Base-by-base conservation (phyloP, 1,139 yeast species). In the Saccharomyces hybrid region DNA sequence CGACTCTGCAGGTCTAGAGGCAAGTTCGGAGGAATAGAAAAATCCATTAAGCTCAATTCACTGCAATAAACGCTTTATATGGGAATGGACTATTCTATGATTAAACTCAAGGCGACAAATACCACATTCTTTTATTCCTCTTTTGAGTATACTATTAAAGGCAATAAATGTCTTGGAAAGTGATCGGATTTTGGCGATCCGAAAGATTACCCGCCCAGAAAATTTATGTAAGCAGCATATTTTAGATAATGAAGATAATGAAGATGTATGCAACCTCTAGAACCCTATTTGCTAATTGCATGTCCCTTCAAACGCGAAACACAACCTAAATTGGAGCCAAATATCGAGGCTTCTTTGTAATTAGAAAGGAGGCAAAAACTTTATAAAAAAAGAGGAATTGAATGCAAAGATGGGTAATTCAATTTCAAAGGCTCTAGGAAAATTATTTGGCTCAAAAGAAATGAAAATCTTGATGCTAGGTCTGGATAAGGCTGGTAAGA, bases 401-500 rank as follows among this genome's bases (percentile, higher is more conserved):
- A 28, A 48, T 41, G 28, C 42, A 14, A 56, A 38, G 41, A 78
- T 78, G 81, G 82, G 82, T 49, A 70, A 71, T 61, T 76, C 81
- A 12, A 73, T 78, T 61, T 78, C 81, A 6, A 77, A 73, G 59
- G 71, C 76, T 48, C 64, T 77, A 66, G 73, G 76, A 59, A 78
- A 76, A 63, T 71, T 78, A 49, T 78, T 78, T 65, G 82, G 82
- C 51, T 75, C 78, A 58, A 71, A 71, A 31, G 77, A 74, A 60
- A 73, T 73, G 77, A 73, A 73, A 63, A 85, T 90, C 68, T 78
- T 90, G 63, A 89, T 90, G 96, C 79, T 90, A 60, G 97, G 97
- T 14, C 78, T 90, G 60, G 97, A 89, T 70, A 88, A 89, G 62
- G 96, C 96, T 3, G 97, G 97, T 52, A 89, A 89, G 71, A 89